Evolutionary conservation across 1,139 yeast genomes (phyloP), one percentile per base, ranked within the genome.

Genomic region (Geotrichum candidum): DNA sequence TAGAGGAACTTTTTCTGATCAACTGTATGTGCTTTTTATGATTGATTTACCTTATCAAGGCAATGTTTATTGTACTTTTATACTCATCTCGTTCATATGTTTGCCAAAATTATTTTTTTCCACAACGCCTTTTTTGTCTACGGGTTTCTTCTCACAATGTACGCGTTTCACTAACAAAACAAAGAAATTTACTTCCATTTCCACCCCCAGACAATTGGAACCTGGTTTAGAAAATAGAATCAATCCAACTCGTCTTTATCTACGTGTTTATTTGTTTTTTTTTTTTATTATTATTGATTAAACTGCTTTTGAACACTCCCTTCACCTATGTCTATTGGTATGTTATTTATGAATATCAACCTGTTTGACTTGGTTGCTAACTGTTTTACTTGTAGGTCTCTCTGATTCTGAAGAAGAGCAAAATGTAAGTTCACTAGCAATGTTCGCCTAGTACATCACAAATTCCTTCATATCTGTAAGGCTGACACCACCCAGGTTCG

Each of bases 91-190:
- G 38, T 27, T 29, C 54, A 29, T 29, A 33, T 25, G 38, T 31
- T 51, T 51, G 54, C 64, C 54, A 51, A 51, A 51, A 41, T n/a
- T 41, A 41, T 41, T 4, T 41, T 2, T 41, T 38, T 38, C n/a
- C n/a, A 38, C 15, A 10, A 10, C 2, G 6, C 45, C 45, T n/a
- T 38, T 38, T 38, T 38, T 15, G 13, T 11, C n/a, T 5, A 38
- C 48, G n/a, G 3, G 1, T n/a, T 41, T 41, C 18, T 15, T 41
- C n/a, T 35, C 41, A 35, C 41, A 35, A 35, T 13, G n/a, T 41
- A 41, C 48, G 48, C 48, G 48, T 41, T 41, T 41, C 9, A 41
- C 48, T 41, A 41, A 41, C 48, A n/a, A 9, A 41, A 18, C 48
- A 41, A 41, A 41, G 48, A 41, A 41, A 41, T n/a, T 3, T n/a